Conservation (phyloP, 2,329 filamentous ascomycete species). For the Canariomyces notabilis region DNA sequence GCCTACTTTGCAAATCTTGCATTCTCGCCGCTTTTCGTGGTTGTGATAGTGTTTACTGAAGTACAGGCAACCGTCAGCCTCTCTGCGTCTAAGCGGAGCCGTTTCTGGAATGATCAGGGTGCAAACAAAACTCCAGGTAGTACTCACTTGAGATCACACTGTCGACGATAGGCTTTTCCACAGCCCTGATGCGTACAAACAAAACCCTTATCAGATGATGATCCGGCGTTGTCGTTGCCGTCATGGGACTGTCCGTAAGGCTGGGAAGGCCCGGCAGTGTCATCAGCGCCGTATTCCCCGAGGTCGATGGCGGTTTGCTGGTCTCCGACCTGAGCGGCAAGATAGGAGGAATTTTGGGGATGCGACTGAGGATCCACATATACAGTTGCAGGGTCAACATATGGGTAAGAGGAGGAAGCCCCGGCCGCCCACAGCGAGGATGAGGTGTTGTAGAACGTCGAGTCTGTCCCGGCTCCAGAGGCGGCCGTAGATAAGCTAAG, state of each 20-base stretch:
- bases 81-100: background rate
- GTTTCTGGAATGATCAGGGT: background rate
- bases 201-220: background rate
- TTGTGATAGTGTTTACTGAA: slow-evolving; percentile 19
- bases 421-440: background rate
- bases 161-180: background rate
- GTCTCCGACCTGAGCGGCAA: background rate
- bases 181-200: background rate
- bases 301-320: background rate
- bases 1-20: slow-evolving; percentile 5
- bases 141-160: slow-evolving; percentile 12
- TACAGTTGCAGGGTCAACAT: too few species aligned
- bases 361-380: too few species aligned
- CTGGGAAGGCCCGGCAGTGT: background rate
- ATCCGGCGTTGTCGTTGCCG: background rate
- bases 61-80: background rate
- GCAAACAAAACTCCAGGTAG: too few species aligned
- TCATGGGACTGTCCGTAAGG: background rate
- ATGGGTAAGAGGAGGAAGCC: too few species aligned
- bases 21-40: slow-evolving; percentile 6
- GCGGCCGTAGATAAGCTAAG: background rate
- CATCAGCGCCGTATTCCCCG: background rate
- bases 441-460: background rate
- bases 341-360: background rate
- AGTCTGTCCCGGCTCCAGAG: background rate